These are phyloP conservation scores for Blepharisma japonicum DNA, from an alignment of 73 alveolate species.

Conservation along the genomic window DNA sequence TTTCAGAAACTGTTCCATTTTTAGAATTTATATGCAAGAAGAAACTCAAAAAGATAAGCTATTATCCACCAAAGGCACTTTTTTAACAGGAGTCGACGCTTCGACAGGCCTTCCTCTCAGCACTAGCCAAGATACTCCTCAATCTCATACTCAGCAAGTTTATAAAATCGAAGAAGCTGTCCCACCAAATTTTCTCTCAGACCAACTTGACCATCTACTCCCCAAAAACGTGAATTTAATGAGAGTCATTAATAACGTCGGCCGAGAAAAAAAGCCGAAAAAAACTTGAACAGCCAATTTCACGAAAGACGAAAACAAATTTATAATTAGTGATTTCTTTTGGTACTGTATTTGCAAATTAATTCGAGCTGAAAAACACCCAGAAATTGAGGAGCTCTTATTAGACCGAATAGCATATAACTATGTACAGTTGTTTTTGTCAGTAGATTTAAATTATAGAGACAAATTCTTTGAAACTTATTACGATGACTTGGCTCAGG, in stretches of 20 bases:
- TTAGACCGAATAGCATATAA: conserved; percentile 61
- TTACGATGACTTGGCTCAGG: conserved; percentile 73
- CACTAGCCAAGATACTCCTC: too few relatives aligned
- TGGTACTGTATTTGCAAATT: conserved; percentile 24
- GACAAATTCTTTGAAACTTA: conserved; percentile 60
- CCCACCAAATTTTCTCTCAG: not conserved
- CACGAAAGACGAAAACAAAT: not conserved
- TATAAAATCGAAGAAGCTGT: conserved; percentile 16
- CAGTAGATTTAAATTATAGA: conserved; percentile 28
- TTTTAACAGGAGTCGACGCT: too few relatives aligned
- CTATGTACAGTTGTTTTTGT: conserved; percentile 51
- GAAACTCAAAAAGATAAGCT: too few relatives aligned
- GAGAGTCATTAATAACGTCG: not conserved
- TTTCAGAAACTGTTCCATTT: too few relatives aligned
- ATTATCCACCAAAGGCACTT: too few relatives aligned
- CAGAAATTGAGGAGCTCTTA: conserved; percentile 34
- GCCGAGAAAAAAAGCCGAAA: not conserved
- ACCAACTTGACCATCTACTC: not conserved
- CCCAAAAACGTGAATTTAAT: conserved; percentile 12
- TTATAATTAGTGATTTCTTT: not conserved
- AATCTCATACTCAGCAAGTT: not conserved
- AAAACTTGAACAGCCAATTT: not conserved
- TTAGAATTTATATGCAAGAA: too few relatives aligned
- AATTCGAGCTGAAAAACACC: not conserved
- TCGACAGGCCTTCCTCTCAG: too few relatives aligned